A percentile compares a stretch with the other conserved stretches of the same genome.
phyloP scores from a whole-genome alignment of 129 eudicot genomes.

The Lactuca sativa region DNA sequence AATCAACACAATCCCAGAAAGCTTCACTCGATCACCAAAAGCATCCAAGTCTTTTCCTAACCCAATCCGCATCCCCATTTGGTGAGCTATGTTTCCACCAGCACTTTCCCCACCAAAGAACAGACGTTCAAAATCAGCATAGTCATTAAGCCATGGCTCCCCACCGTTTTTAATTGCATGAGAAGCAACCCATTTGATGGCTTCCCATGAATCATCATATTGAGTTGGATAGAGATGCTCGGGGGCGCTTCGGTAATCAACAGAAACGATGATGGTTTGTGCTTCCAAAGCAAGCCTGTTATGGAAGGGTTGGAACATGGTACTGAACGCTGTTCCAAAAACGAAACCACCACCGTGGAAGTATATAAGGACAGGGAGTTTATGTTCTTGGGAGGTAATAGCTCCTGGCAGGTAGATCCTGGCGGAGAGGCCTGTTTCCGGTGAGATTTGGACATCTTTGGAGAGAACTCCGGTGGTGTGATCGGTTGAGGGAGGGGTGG shows the following conservation, averaged over 20 bases:
- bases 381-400: neutral
- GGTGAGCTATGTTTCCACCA: slow-evolving; percentile 41
- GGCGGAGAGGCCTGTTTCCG: slow-evolving; percentile 24
- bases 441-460: slow-evolving; percentile 22
- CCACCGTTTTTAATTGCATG: neutral
- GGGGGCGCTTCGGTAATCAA: slow-evolving; percentile 35
- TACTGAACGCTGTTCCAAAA: slow-evolving; percentile 15
- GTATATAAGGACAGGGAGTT: slow-evolving; percentile 28
- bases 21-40: neutral
- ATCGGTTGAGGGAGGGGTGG: slow-evolving; percentile 19
- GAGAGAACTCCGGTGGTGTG: slow-evolving; percentile 29
- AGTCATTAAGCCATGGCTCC: slow-evolving; percentile 34
- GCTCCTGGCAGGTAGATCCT: slow-evolving; percentile 32
- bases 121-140: slow-evolving; percentile 28
- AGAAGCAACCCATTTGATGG: too few relatives aligned
- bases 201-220: slow-evolving; percentile 27
- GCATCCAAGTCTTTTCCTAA: neutral
- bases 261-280: slow-evolving; percentile 14
- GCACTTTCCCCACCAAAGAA: slow-evolving; percentile 38
- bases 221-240: slow-evolving; percentile 28
- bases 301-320: slow-evolving; percentile 19
- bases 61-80: slow-evolving; percentile 30
- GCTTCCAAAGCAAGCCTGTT: slow-evolving; percentile 23
- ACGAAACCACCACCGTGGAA: slow-evolving; percentile 39
- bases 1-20: slow-evolving; percentile 30